These are phyloP conservation scores for Fraxinus cuspidata DNA, from an alignment of 257 asterid species.

Conservation along the genomic window DNA sequence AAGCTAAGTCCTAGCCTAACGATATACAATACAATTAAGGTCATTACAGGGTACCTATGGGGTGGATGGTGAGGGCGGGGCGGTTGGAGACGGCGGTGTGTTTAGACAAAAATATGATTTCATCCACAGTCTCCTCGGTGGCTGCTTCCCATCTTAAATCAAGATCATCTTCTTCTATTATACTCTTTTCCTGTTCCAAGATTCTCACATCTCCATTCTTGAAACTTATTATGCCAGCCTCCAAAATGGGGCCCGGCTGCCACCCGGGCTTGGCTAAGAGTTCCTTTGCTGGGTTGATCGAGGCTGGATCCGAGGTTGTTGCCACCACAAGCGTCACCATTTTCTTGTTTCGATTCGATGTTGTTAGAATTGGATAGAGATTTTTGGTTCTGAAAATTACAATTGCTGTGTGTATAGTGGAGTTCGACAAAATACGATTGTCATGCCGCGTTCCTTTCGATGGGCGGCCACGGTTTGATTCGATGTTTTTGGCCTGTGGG, in stretches of 20 bases:
- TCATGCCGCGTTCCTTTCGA: background rate
- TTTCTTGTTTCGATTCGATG: slow-evolving; percentile 8
- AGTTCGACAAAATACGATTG: background rate
- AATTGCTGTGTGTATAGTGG: background rate
- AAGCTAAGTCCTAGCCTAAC: too few species aligned
- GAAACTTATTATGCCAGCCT: slow-evolving; percentile 62
- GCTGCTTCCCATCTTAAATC: slow-evolving; percentile 79
- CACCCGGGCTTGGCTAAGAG: slow-evolving; percentile 80
- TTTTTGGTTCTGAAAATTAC: background rate
- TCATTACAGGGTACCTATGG: slow-evolving; percentile 49
- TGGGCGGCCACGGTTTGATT: background rate
- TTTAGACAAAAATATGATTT: slow-evolving; percentile 74
- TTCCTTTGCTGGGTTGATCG: slow-evolving; percentile 76
- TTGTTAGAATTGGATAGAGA: background rate
- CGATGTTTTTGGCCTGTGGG: background rate
- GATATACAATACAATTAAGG: background rate
- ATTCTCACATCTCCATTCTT: slow-evolving; percentile 57
- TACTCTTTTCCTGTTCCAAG: slow-evolving; percentile 68
- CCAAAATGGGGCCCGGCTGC: slow-evolving; percentile 59
- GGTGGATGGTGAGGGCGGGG: slow-evolving; percentile 88
- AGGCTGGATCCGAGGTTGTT: slow-evolving; percentile 82
- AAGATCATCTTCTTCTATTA: slow-evolving; percentile 72
- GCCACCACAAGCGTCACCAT: slow-evolving; percentile 91
- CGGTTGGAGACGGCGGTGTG: slow-evolving; percentile 82
- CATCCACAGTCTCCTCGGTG: slow-evolving; percentile 69